Conservation (phyloP, 2,329 filamentous ascomycete species). For the Gremmenia infestans region DNA sequence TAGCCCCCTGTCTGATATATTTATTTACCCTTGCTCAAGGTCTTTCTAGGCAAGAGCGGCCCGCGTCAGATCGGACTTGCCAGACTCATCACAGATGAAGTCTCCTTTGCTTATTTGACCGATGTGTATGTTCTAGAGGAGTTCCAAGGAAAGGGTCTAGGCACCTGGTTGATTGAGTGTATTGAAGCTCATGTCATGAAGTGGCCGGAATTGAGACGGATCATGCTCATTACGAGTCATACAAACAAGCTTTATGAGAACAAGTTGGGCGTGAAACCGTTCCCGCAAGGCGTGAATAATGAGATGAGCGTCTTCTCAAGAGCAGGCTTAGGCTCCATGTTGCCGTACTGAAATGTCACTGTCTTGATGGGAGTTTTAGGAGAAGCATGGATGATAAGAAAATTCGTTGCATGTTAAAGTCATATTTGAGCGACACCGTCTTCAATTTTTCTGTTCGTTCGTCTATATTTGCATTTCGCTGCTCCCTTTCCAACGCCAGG, state of each 20-base stretch:
- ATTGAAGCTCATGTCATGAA: conserved; percentile 29
- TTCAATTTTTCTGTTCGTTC: too few relatives aligned
- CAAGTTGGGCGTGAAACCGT: conserved; percentile 16
- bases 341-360: too few relatives aligned
- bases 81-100: conserved; percentile 63
- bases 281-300: conserved; percentile 6
- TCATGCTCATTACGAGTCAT: conserved; percentile 39
- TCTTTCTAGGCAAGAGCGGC: conserved; percentile 13
- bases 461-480: neutral
- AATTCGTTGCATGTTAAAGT: too few relatives aligned
- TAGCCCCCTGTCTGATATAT: neutral
- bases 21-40: neutral
- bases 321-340: neutral
- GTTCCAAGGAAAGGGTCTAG: conserved; percentile 58
- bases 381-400: too few relatives aligned
- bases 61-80: conserved; percentile 50
- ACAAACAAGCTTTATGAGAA: conserved; percentile 15
- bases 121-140: conserved; percentile 61
- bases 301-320: neutral
- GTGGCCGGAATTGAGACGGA: neutral
- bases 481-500: neutral
- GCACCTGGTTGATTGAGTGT: conserved; percentile 58
- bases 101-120: conserved; percentile 64
- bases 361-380: too few relatives aligned
- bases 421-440: too few relatives aligned